Percentiles rank a stretch among this genome's conserved stretches.
Conservation (phyloP, 75 land plant genomes). For the Pseudotsuga menziesii region DNA sequence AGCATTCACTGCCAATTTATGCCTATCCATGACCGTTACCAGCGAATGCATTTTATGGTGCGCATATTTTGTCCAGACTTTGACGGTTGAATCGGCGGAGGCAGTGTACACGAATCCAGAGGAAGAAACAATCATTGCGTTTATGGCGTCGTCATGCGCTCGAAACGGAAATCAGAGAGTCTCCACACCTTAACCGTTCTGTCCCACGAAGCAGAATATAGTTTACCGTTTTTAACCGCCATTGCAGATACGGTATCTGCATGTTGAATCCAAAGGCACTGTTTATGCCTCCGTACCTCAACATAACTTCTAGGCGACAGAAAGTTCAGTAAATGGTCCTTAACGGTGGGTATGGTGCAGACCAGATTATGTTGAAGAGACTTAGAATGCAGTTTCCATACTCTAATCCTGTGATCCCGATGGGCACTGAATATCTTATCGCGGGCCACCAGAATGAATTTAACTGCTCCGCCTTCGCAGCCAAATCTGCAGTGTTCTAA, state of each 20-base stretch:
- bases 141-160: slow-evolving; percentile 62
- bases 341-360: too few relatives aligned
- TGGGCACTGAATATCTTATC: too few relatives aligned
- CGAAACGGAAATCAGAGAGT: slow-evolving; percentile 34
- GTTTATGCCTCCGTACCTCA: not conserved
- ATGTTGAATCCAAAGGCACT: slow-evolving; percentile 8
- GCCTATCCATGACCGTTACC: slow-evolving; percentile 1
- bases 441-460: too few relatives aligned
- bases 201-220: slow-evolving; percentile 69
- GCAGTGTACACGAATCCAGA: slow-evolving; percentile 21
- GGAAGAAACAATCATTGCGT: slow-evolving; percentile 32
- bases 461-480: too few relatives aligned
- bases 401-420: too few relatives aligned
- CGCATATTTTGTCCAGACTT: slow-evolving; percentile 18
- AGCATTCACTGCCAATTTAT: slow-evolving; percentile 25
- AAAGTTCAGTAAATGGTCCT: too few relatives aligned
- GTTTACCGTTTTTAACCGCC: not conserved
- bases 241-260: slow-evolving; percentile 2
- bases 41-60: slow-evolving; percentile 4
- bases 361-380: too few relatives aligned
- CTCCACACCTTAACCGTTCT: slow-evolving; percentile 61
- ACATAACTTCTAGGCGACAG: too few relatives aligned
- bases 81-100: slow-evolving; percentile 30
- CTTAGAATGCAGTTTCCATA: too few relatives aligned
- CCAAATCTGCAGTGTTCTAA: too few relatives aligned